phyloP scores from a whole-genome alignment of 2,329 filamentous ascomycete genomes.

The Aphanoascus verrucosus region DNA sequence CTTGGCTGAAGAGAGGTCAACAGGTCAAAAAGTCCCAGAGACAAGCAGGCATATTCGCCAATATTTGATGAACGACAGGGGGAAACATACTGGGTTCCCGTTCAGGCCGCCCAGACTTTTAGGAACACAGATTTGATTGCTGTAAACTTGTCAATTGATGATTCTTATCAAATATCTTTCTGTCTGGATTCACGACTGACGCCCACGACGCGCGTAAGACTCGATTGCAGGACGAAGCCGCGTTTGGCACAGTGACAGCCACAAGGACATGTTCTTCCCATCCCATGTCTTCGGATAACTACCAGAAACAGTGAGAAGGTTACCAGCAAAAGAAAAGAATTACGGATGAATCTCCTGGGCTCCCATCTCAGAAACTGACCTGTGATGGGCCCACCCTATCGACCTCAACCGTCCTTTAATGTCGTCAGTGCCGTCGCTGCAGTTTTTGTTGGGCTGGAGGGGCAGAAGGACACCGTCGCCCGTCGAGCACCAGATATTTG shows the following conservation, averaged over 20 bases:
- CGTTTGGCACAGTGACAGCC: neutral
- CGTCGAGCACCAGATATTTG: neutral
- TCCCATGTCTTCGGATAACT: constrained; percentile 1
- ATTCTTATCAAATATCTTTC: neutral
- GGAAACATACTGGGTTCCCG: neutral
- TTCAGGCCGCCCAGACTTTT: neutral
- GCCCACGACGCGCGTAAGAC: neutral
- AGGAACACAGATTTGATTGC: neutral
- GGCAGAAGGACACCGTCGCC: neutral
- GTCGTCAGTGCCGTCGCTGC: constrained; percentile 2
- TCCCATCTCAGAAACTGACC: constrained; percentile 1
- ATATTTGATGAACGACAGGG: neutral
- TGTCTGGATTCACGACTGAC: neutral
- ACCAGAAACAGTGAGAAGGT: constrained; percentile 3
- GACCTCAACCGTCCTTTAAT: neutral
- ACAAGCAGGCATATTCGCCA: constrained; percentile 1
- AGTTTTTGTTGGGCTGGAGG: constrained; percentile 5
- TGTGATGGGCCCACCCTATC: constrained; percentile 10
- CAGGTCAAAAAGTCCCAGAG: neutral
- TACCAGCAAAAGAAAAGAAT: neutral
- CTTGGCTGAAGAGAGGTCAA: neutral
- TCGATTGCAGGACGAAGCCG: neutral
- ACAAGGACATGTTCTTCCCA: neutral
- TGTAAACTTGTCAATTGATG: neutral
- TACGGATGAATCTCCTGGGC: neutral